Evolutionary conservation across 75 land plant species (phyloP), one percentile per base, ranked within the genome.

Genomic region (Sequoiadendron giganteum): DNA sequence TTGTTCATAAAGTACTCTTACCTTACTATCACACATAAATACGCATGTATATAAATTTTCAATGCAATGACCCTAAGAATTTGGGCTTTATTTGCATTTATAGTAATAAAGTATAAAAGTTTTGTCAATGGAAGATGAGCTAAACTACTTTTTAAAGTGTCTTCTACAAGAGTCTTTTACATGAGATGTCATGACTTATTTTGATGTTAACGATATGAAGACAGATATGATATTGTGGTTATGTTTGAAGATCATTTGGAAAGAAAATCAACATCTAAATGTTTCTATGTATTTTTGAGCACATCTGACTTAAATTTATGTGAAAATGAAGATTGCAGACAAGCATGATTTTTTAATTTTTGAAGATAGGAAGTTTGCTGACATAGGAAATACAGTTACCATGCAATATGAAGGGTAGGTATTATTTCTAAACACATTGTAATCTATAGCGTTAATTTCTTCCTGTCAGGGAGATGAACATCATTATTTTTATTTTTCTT

Each of bases 331-430:
- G 99, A 95, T 98, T 93, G 99, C 99, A 84, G 99, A 97, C 10
- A 97, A 92, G 89, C 96, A 98, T 42, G 93, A 98, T 72, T 98
- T 97, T 84, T 85, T 98, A 52, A 97, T 98, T 45, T 98, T 98
- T 91, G 99, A 98, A 90, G 99, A 98, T 87, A 95, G 99, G 28
- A 98, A 98, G 86, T 98, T 98, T 95, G 99, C 99, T 43, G 99
- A 98, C 89, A 98, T 98, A 89, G 99, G 99, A 32, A 98, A 97
- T 91, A 98, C 99, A 70, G 99, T 97, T 48, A 94, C 95, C 78
- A 98, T 98, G 99, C 99, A 98, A 89, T 97, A 95, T 91, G 99
- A 95, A 93, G 95, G 99, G 99, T 95, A 70, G 89, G 90, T 48
- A 86, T 8, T 40, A 52, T 6, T 38, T 65, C 75, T 54, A 40